phyloP scores from a whole-genome alignment of 1,139 yeast genomes.

The Casaregolazyma suthepensis region DNA sequence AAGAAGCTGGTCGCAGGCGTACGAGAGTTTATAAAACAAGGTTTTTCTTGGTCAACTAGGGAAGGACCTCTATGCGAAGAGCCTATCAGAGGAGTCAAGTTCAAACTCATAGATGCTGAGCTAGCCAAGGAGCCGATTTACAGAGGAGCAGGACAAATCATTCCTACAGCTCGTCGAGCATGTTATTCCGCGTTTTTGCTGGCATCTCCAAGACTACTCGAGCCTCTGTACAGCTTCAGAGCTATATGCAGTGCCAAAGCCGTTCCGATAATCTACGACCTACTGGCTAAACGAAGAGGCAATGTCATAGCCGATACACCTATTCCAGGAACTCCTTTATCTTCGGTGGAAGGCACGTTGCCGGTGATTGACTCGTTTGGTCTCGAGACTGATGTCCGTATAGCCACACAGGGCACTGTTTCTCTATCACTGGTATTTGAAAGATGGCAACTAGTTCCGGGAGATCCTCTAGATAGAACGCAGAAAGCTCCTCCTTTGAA shows the following conservation, averaged over 20 bases:
- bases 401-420: conserved; percentile 75
- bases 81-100: conserved; percentile 63
- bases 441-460: conserved; percentile 79
- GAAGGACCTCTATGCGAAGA: conserved; percentile 94
- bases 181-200: conserved; percentile 76
- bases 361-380: conserved; percentile 93
- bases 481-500: conserved; percentile 61
- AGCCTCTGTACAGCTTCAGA: conserved; percentile 69
- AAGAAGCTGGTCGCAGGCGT: conserved; percentile 42
- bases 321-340: conserved; percentile 71
- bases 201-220: conserved; percentile 74
- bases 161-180: conserved; percentile 79
- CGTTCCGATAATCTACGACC: conserved; percentile 42
- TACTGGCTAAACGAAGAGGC: conserved; percentile 61
- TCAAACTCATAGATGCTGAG: conserved; percentile 60
- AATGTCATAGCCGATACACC: conserved; percentile 50
- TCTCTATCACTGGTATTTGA: conserved; percentile 59
- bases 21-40: conserved; percentile 57
- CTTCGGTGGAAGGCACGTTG: conserved; percentile 53
- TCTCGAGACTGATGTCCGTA: conserved; percentile 74
- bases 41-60: conserved; percentile 75
- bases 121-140: conserved; percentile 45
- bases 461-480: conserved; percentile 75
- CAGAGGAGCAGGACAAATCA: conserved; percentile 65
- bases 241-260: conserved; percentile 50